Evolutionary conservation across 345 rosid genomes (phyloP), one percentile per base, ranked within the genome.

Genomic region (Salix caprea): DNA sequence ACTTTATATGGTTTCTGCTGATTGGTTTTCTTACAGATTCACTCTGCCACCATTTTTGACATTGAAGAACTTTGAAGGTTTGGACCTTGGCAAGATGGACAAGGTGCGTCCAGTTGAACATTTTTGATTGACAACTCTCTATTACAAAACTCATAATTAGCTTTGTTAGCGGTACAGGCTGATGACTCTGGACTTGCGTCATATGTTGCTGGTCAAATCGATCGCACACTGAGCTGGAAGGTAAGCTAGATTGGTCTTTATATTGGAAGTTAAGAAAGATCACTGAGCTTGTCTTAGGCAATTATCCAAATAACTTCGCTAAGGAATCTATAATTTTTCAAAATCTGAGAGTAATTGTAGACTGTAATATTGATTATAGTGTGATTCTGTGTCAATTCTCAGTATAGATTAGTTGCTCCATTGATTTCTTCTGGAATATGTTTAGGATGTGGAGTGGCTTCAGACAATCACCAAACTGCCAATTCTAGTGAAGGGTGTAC

Each of bases 381-480:
- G 24, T 58, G 14, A 23, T n/a, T 58, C 3, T 23, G 6, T n/a
- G 21, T 32, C n/a, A 65, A 15, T 32, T 65, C 40, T 65, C 16
- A 13, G 68, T 34, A 32, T 34, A 14, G 68, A 65, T 65, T 18
- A 26, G 39, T 7, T 65, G 40, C 2, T 65, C 36, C 68, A 65
- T 7, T 26, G 23, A 65, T 65, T 42, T n/a, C 11, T n/a, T 9
- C 34, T 42, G 69, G 50, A n/a, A 2, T 52, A 67, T 75, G 54
- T 36, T 67, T 81, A 93, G 98, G 97, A 92, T 83, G 88, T 96
- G 42, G 75, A 89, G 80, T 93, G 98, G 98, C 95, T 96, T 28
- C 93, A 96, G 78, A 89, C 97, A 73, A 92, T 96, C 80, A 96
- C 99, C 39, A 84, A 86, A 7, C 76, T 96, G 78, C 99, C 99